Evolutionary conservation across 129 eudicot genomes (phyloP).

Genomic region (Deinandra increscens): DNA sequence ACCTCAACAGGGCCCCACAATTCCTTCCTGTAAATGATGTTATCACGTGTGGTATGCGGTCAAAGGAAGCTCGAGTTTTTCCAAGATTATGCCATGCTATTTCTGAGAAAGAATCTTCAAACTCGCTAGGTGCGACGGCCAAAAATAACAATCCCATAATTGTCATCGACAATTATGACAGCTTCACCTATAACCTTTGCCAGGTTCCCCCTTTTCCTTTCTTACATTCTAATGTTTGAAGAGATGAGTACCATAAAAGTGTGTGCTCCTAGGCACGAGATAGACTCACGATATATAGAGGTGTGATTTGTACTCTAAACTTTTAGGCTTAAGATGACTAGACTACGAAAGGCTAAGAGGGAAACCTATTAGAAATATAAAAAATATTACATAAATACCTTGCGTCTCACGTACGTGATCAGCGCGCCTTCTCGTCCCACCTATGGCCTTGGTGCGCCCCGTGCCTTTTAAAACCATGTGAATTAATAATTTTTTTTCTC

Average conservation of each 20-base stretch:
- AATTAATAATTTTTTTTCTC: no score
- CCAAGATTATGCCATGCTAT: slow-evolving; percentile 29
- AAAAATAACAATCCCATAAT: slow-evolving; percentile 47
- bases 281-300: no score
- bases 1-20: slow-evolving; percentile 17
- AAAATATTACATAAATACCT: no score
- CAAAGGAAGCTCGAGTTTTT: slow-evolving; percentile 22
- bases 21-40: slow-evolving; percentile 21
- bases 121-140: not conserved
- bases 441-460: no score
- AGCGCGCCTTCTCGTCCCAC: no score
- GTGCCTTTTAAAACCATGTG: no score
- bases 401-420: no score
- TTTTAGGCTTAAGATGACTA: no score
- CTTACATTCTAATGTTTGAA: not conserved
- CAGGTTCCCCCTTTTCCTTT: slow-evolving; percentile 46
- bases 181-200: slow-evolving; percentile 98
- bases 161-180: slow-evolving; percentile 95
- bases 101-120: slow-evolving; percentile 20
- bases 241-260: not conserved
- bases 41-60: slow-evolving; percentile 13
- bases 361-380: no score
- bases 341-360: no score
- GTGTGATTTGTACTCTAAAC: no score
- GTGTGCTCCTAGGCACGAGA: not conserved